Conservation (phyloP, 495 filamentous ascomycete genomes). For the Penicillium silybi region DNA sequence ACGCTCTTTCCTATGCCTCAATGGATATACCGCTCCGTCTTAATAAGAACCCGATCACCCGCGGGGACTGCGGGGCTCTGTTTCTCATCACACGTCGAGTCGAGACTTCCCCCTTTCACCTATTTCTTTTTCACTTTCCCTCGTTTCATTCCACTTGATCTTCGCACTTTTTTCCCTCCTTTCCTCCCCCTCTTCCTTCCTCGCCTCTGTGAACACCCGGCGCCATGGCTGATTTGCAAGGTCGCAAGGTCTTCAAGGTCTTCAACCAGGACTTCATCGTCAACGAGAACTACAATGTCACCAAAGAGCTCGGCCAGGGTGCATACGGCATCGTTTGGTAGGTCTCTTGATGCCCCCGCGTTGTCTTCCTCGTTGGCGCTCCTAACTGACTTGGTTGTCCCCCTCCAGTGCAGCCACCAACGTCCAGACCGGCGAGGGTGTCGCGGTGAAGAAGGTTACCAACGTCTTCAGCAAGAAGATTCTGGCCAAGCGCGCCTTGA, state of each 20-base stretch:
- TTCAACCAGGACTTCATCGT: constrained; percentile 99
- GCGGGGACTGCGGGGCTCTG: constrained; percentile 28
- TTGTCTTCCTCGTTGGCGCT: not conserved
- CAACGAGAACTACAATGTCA: constrained; percentile 96
- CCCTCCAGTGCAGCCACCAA: constrained; percentile 83
- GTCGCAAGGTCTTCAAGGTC: constrained; percentile 97
- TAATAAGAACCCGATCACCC: constrained; percentile 18
- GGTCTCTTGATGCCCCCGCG: constrained; percentile 18
- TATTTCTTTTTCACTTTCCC: constrained; percentile 11
- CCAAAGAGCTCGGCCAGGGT: constrained; percentile 96
- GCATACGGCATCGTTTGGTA: constrained; percentile 99
- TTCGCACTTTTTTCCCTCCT: constrained; percentile 1
- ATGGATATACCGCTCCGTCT: too few species aligned
- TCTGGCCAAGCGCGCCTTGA: constrained; percentile 90
- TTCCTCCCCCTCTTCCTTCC: not conserved
- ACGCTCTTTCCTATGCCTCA: too few species aligned
- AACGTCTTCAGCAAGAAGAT: constrained; percentile 99
- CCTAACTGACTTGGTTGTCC: not conserved
- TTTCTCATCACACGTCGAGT: constrained; percentile 13
- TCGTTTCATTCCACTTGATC: constrained; percentile 5
- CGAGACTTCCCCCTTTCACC: constrained; percentile 7
- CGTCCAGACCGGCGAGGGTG: constrained; percentile 85
- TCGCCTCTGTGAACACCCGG: constrained; percentile 5
- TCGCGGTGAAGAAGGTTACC: constrained; percentile 98
- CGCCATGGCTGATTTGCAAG: constrained; percentile 71